A percentile compares a stretch with the other conserved stretches of the same genome.
Conservation (phyloP, 441 rosid species). For the Aquilaria agallochum region DNA sequence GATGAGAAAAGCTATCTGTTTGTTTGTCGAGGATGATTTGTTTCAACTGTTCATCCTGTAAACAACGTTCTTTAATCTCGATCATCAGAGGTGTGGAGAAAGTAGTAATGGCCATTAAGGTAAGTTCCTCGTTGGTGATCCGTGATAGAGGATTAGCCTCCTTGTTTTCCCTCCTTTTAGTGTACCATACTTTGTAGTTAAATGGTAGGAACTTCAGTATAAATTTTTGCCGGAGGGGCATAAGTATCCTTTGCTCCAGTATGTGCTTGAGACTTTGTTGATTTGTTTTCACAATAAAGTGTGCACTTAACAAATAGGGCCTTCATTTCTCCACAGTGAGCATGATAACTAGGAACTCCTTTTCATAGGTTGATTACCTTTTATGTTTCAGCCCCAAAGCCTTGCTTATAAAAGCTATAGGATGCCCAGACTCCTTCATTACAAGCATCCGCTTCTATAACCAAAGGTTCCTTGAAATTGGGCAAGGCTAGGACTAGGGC, state of each 20-base stretch:
- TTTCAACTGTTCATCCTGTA: not conserved
- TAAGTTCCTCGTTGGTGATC: not conserved
- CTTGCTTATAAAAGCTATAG: not conserved
- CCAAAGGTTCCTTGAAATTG: no score
- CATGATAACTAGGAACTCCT: conserved; percentile 1
- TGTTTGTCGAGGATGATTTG: not conserved
- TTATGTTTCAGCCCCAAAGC: not conserved
- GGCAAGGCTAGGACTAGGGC: no score
- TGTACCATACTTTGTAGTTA: not conserved
- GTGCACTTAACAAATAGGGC: not conserved
- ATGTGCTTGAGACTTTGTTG: conserved; percentile 1
- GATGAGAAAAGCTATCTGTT: not conserved
- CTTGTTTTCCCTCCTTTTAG: not conserved
- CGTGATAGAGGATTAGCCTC: not conserved
- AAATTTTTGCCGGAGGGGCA: not conserved
- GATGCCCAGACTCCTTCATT: not conserved
- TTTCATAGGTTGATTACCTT: not conserved
- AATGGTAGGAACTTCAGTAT: not conserved
- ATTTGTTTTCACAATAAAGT: not conserved
- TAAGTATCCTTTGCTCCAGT: not conserved
- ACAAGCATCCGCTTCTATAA: no score
- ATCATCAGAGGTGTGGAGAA: not conserved
- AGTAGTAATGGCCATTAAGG: not conserved
- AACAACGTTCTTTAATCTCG: not conserved
- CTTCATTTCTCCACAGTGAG: not conserved